Conservation (phyloP, 208 protist species). For the Angomonas desouzai region DNA sequence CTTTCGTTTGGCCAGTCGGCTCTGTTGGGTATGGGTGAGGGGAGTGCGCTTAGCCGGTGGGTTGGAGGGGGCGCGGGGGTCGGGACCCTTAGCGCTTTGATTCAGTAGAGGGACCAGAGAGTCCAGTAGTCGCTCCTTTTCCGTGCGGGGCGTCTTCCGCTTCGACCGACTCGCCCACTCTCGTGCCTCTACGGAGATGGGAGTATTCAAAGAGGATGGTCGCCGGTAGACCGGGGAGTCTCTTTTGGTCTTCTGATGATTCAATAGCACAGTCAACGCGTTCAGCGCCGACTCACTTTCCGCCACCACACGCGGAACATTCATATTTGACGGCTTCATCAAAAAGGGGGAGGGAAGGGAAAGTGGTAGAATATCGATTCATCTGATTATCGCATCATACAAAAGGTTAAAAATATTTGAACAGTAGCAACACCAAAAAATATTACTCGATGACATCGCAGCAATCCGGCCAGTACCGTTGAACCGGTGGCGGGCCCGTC, state of each 20-base stretch:
- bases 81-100: not conserved
- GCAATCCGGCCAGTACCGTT: conserved; percentile 37
- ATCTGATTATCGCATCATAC: not conserved
- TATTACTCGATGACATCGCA: not conserved
- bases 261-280: not conserved
- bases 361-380: not conserved
- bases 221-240: not conserved
- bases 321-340: not conserved
- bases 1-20: not conserved
- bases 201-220: not conserved
- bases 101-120: not conserved
- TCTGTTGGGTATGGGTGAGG: not conserved
- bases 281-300: not conserved
- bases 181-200: not conserved
- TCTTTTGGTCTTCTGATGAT: not conserved
- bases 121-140: not conserved
- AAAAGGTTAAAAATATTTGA: not conserved
- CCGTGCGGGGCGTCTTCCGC: not conserved
- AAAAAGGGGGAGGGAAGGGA: not conserved
- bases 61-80: too few relatives aligned
- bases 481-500: conserved; percentile 37
- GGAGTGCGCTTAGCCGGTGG: not conserved
- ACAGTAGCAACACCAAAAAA: not conserved
- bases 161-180: not conserved
- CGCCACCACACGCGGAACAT: not conserved